These are phyloP conservation scores for Sporothrix brunneoviolacea DNA, from an alignment of 2,329 filamentous ascomycete genomes.

Conservation along the genomic window DNA sequence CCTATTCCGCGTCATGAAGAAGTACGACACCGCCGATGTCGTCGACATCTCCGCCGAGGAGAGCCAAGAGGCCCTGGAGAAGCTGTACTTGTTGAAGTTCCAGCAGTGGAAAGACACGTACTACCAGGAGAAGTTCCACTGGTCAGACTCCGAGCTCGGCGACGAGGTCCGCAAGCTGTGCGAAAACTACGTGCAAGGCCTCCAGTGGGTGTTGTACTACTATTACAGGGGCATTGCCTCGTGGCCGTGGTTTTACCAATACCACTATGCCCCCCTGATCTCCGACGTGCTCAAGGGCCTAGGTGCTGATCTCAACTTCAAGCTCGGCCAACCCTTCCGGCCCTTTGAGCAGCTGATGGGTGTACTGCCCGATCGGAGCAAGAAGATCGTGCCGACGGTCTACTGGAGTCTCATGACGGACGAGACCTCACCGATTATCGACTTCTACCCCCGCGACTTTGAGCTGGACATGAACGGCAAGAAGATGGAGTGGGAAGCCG, in stretches of 20 bases:
- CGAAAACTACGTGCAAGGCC: slow-evolving; percentile 94
- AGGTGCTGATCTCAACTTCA: slow-evolving; percentile 81
- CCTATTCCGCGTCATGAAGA: slow-evolving; percentile 75
- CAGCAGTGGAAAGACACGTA: slow-evolving; percentile 90
- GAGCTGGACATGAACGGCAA: slow-evolving; percentile 99
- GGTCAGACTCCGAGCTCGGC: slow-evolving; percentile 70
- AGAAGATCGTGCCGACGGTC: slow-evolving; percentile 81
- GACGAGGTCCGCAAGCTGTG: slow-evolving; percentile 72
- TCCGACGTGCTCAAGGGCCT: slow-evolving; percentile 82
- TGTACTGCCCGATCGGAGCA: slow-evolving; percentile 92
- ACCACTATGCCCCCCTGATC: slow-evolving; percentile 97
- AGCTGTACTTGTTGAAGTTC: slow-evolving; percentile 87
- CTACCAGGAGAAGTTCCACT: slow-evolving; percentile 83
- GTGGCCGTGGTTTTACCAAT: slow-evolving; percentile 97
- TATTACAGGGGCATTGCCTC: slow-evolving; percentile 96
- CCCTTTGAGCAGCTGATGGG: slow-evolving; percentile 98
- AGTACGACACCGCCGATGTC: slow-evolving; percentile 84
- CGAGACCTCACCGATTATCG: slow-evolving; percentile 83
- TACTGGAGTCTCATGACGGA: slow-evolving; percentile 94
- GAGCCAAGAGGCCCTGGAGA: slow-evolving; percentile 68
- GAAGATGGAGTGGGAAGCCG: slow-evolving; percentile 99
- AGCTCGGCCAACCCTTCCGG: slow-evolving; percentile 87
- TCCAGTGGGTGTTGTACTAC: slow-evolving; percentile 98
- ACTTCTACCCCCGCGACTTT: slow-evolving; percentile 97
- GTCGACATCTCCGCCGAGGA: slow-evolving; percentile 74